Evolutionary conservation across 345 rosid species (phyloP).

Genomic region (Melaleuca quinquenervia): DNA sequence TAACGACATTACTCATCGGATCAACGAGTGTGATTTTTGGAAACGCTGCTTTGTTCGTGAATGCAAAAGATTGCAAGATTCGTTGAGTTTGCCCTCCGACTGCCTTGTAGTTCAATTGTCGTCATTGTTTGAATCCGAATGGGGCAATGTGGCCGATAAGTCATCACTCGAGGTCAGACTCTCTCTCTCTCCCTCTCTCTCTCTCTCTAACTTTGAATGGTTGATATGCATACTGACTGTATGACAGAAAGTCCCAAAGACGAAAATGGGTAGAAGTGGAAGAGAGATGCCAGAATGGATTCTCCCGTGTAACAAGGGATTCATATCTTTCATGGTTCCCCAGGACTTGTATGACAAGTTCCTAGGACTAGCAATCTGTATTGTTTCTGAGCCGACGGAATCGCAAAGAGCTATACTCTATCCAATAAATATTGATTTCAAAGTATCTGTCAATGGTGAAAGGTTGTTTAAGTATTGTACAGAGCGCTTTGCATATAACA

Average conservation of each 20-base stretch:
- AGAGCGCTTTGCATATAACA: no score
- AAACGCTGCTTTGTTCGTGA: neutral
- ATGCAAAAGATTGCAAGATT: neutral
- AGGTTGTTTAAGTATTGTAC: no score
- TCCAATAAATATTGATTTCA: rapidly evolving
- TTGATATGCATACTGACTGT: neutral
- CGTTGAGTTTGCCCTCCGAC: no score
- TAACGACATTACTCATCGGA: no score
- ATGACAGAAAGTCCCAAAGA: neutral
- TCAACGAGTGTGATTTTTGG: neutral
- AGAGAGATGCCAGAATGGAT: neutral
- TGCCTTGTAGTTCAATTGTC: no score
- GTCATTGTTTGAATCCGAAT: no score
- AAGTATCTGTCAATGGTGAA: rapidly evolving
- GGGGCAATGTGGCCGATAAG: no score
- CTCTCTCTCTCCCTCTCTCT: no score
- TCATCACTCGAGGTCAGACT: neutral
- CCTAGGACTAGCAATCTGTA: neutral
- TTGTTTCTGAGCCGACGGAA: neutral
- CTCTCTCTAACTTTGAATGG: neutral
- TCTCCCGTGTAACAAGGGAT: neutral
- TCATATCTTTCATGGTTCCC: neutral
- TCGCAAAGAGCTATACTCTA: neutral
- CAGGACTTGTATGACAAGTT: neutral
- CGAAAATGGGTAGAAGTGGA: no score